These are phyloP conservation scores for Acer saccharum DNA, from an alignment of 345 rosid species.

Conservation along the genomic window DNA sequence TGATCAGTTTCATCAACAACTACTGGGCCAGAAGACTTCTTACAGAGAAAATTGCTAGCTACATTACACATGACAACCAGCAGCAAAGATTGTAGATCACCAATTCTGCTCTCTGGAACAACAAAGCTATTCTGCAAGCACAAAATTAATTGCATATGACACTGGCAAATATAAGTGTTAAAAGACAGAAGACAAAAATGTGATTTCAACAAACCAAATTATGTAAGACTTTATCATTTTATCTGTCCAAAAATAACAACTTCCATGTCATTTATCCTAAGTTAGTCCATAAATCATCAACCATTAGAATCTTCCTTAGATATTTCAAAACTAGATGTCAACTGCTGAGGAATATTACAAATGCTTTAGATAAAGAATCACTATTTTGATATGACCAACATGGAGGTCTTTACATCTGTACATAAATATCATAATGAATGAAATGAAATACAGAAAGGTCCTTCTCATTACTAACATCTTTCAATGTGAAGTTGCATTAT, in stretches of 20 bases:
- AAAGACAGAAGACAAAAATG: background rate
- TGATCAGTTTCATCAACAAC: constrained; percentile 60
- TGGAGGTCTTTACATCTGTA: background rate
- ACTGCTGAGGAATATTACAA: constrained; percentile 5
- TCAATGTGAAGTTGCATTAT: background rate
- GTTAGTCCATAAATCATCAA: background rate
- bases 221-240: background rate
- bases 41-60: constrained; percentile 60
- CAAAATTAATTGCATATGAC: constrained; percentile 17
- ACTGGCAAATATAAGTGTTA: constrained; percentile 13
- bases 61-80: constrained; percentile 77
- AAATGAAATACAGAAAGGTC: background rate
- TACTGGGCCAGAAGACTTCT: constrained; percentile 49
- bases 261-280: background rate
- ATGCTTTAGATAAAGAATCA: background rate
- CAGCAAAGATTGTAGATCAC: constrained; percentile 72
- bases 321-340: background rate
- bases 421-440: background rate
- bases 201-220: constrained; percentile 17
- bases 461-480: background rate
- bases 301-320: background rate
- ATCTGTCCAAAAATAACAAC: background rate
- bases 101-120: constrained; percentile 45
- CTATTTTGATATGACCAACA: background rate
- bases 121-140: constrained; percentile 57